These are phyloP conservation scores for Kockovaella imperatae DNA, from an alignment of 768 basidiomycete genomes.

Conservation along the genomic window DNA sequence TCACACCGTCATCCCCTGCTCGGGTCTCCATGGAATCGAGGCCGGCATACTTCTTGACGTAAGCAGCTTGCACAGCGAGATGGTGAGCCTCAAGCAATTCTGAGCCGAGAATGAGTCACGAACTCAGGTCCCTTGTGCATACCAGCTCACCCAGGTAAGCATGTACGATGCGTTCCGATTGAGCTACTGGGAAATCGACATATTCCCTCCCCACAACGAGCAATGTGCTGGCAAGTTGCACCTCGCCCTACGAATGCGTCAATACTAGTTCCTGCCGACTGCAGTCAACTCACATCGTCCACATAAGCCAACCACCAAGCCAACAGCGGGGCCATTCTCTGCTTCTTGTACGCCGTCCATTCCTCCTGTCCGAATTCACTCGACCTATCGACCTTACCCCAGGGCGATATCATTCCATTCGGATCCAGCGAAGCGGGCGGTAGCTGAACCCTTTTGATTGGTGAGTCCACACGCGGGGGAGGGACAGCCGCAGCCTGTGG, in stretches of 20 bases:
- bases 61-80: constrained; percentile 19
- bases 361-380: background rate
- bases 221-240: constrained; percentile 25
- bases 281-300: constrained; percentile 29
- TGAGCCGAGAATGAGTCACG: constrained; percentile 2
- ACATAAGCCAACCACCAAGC: constrained; percentile 27
- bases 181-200: constrained; percentile 17
- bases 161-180: constrained; percentile 23
- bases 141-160: constrained; percentile 33
- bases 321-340: constrained; percentile 16
- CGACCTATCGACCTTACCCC: too few species aligned
- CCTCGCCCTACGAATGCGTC: constrained; percentile 22
- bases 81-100: constrained; percentile 29
- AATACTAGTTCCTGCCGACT: background rate
- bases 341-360: constrained; percentile 17
- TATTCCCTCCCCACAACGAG: constrained; percentile 16
- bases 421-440: too few species aligned
- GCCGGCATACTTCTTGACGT: constrained; percentile 20
- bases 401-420: too few species aligned
- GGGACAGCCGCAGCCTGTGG: background rate
- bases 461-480: too few species aligned
- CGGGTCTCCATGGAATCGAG: constrained; percentile 19
- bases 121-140: too few species aligned
- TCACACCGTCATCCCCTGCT: constrained; percentile 27
- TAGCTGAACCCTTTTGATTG: too few species aligned